These are phyloP conservation scores for Colletotrichum incanum DNA, from an alignment of 2,329 filamentous ascomycete genomes.

Conservation along the genomic window DNA sequence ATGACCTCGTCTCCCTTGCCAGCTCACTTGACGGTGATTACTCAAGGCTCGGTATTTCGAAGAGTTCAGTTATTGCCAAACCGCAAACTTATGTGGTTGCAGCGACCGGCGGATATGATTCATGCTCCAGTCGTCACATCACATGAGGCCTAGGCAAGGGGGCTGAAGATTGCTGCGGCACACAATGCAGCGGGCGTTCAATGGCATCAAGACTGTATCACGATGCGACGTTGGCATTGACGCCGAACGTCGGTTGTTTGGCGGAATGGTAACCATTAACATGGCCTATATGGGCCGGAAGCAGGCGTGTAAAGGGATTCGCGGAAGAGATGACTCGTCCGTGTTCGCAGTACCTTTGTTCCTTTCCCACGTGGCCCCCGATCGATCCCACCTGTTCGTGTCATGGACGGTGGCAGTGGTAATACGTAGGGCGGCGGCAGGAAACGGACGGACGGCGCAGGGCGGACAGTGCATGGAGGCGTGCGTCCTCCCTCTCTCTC, in stretches of 20 bases:
- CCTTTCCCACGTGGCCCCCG: slow-evolving; percentile 29
- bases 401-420: slow-evolving; percentile 10
- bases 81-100: background rate
- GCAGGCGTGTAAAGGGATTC: background rate
- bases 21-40: slow-evolving; percentile 39
- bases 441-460: slow-evolving; percentile 9
- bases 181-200: background rate
- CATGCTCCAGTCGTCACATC: background rate
- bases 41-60: slow-evolving; percentile 9
- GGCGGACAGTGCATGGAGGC: background rate
- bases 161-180: background rate
- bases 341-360: background rate
- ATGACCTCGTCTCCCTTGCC: slow-evolving; percentile 41
- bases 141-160: too few relatives aligned
- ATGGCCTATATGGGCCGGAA: slow-evolving; percentile 1
- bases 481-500: background rate
- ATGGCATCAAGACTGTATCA: background rate
- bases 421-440: slow-evolving; percentile 11
- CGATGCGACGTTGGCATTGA: slow-evolving; percentile 2
- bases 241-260: background rate
- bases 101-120: slow-evolving; percentile 5
- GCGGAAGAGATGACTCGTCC: background rate
- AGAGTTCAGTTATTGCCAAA: background rate
- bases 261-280: background rate
- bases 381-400: slow-evolving; percentile 39